phyloP scores from a whole-genome alignment of 2,329 filamentous ascomycete species.

The Ilyonectria mors-panacis region DNA sequence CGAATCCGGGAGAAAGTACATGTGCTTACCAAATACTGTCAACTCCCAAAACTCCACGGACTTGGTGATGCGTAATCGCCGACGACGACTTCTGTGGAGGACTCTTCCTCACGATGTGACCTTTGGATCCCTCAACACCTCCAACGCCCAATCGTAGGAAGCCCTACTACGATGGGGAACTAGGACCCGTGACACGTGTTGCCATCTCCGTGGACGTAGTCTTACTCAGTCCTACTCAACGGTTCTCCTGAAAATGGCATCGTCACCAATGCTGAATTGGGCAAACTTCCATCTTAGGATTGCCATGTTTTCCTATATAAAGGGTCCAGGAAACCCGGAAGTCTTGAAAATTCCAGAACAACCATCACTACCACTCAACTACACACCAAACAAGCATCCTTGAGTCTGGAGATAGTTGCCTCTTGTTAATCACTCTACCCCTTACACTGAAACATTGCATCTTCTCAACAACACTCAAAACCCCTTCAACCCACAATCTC shows the following conservation, averaged over 20 bases:
- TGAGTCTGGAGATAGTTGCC: not conserved
- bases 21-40: constrained; percentile 18
- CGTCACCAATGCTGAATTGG: not conserved
- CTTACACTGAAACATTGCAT: not conserved
- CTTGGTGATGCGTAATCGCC: constrained; percentile 18
- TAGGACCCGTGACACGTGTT: not conserved
- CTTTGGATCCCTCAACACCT: not conserved
- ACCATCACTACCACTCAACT: not conserved
- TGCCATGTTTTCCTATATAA: constrained; percentile 1
- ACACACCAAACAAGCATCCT: not conserved
- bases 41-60: constrained; percentile 23
- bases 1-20: constrained; percentile 4
- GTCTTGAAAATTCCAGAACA: not conserved
- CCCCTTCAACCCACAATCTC: not conserved
- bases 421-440: not conserved
- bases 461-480: not conserved
- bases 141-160: not conserved
- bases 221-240: constrained; percentile 3
- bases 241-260: not conserved
- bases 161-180: not conserved
- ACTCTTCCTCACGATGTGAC: not conserved
- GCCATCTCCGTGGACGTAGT: not conserved
- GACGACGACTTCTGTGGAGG: not conserved
- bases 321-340: not conserved
- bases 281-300: not conserved